phyloP scores from a whole-genome alignment of 192 early-diverging fungal species.

The Haplosporangium gracile region DNA sequence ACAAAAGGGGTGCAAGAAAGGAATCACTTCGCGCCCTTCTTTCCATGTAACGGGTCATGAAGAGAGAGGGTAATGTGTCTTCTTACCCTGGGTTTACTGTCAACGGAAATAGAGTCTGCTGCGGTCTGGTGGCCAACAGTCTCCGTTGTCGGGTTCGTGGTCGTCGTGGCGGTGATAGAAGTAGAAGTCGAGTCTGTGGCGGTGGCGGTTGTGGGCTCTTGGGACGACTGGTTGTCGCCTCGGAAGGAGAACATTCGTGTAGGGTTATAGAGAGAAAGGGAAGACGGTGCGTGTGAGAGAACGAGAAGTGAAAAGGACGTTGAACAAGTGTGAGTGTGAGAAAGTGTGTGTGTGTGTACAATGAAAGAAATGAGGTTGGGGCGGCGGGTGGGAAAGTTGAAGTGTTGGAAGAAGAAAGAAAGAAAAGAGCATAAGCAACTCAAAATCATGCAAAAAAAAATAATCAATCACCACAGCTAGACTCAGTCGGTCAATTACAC shows the following conservation, averaged over 20 bases:
- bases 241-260: constrained; percentile 3
- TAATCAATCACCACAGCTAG: no score
- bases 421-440: neutral
- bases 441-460: neutral
- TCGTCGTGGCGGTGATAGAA: neutral
- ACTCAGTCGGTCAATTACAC: neutral
- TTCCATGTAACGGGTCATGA: neutral
- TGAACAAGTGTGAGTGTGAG: no score
- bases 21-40: neutral
- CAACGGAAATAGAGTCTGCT: neutral
- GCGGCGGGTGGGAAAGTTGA: neutral
- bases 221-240: neutral
- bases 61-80: neutral
- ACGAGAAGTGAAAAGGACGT: neutral
- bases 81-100: neutral
- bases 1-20: neutral
- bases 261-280: neutral
- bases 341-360: no score
- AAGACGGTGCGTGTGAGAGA: neutral
- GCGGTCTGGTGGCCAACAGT: neutral
- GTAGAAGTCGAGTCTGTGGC: neutral
- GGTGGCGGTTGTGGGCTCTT: neutral
- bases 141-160: neutral
- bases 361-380: no score
- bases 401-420: neutral